phyloP scores from a whole-genome alignment of 257 asterid genomes.

The Scutellaria minor region DNA sequence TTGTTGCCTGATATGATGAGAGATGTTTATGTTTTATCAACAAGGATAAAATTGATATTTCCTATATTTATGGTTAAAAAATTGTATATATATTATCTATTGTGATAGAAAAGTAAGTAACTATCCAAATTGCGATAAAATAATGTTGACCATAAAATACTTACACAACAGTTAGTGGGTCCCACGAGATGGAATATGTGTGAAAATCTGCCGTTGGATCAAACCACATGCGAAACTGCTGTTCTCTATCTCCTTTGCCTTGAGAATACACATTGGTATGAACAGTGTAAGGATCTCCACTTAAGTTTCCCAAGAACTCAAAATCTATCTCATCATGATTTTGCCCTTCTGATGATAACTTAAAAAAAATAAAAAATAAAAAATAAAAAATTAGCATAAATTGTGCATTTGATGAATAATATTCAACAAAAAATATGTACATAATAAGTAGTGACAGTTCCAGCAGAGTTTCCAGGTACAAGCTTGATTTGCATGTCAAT shows the following conservation, averaged over 20 bases:
- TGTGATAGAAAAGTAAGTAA: no score
- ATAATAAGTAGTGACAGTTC: slow-evolving; percentile 72
- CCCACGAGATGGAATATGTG: slow-evolving; percentile 56
- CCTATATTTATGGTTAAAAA: no score
- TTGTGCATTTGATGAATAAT: neutral
- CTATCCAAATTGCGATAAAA: no score
- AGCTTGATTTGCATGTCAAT: slow-evolving; percentile 58
- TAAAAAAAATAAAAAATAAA: neutral
- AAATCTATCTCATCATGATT: slow-evolving; percentile 76
- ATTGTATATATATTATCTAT: no score
- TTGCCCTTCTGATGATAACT: slow-evolving; percentile 63
- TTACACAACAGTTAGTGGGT: slow-evolving; percentile 60
- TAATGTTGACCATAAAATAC: neutral
- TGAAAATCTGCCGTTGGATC: slow-evolving; percentile 69
- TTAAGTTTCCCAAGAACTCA: slow-evolving; percentile 74
- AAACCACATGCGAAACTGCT: slow-evolving; percentile 73
- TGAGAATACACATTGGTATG: slow-evolving; percentile 70
- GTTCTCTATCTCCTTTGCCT: slow-evolving; percentile 71
- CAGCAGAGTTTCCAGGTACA: slow-evolving; percentile 74
- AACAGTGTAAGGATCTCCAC: slow-evolving; percentile 63
- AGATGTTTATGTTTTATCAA: no score
- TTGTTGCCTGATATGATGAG: no score
- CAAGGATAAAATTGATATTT: no score
- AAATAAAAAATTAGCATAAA: neutral
- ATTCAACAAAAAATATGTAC: slow-evolving; percentile 24